Evolutionary conservation across 2,329 filamentous ascomycete species (phyloP).

Genomic region (Madurella mycetomatis): DNA sequence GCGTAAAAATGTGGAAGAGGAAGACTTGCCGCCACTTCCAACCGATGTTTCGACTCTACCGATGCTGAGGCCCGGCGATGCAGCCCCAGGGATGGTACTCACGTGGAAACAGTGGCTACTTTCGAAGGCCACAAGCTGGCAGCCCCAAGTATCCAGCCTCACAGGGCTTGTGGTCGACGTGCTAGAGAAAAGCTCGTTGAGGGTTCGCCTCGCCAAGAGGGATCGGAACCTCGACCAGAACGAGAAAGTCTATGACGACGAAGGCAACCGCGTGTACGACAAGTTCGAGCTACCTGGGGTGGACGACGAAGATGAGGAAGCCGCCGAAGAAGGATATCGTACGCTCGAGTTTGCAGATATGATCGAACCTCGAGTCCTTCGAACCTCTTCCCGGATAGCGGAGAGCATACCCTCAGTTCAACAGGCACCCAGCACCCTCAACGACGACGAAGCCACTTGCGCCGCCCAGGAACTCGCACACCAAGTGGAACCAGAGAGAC

Average conservation of each 20-base stretch:
- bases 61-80: slow-evolving; percentile 43
- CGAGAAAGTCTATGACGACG: slow-evolving; percentile 58
- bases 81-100: slow-evolving; percentile 58
- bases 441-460: background rate
- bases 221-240: slow-evolving; percentile 56
- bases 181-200: slow-evolving; percentile 49
- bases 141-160: slow-evolving; percentile 58
- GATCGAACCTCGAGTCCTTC: slow-evolving; percentile 63
- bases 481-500: background rate
- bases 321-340: slow-evolving; percentile 58
- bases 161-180: slow-evolving; percentile 63
- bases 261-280: slow-evolving; percentile 67
- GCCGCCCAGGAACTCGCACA: background rate
- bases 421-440: background rate
- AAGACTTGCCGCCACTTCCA: slow-evolving; percentile 61
- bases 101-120: slow-evolving; percentile 63
- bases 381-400: slow-evolving; percentile 30
- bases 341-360: slow-evolving; percentile 58
- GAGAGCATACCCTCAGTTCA: slow-evolving; percentile 1
- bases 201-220: slow-evolving; percentile 63
- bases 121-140: slow-evolving; percentile 60
- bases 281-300: slow-evolving; percentile 71
- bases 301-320: slow-evolving; percentile 49
- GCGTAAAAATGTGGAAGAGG: slow-evolving; percentile 29
- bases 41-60: slow-evolving; percentile 52